These are phyloP conservation scores for Candolleomyces efflorescens DNA, from an alignment of 768 basidiomycete species.

Conservation along the genomic window DNA sequence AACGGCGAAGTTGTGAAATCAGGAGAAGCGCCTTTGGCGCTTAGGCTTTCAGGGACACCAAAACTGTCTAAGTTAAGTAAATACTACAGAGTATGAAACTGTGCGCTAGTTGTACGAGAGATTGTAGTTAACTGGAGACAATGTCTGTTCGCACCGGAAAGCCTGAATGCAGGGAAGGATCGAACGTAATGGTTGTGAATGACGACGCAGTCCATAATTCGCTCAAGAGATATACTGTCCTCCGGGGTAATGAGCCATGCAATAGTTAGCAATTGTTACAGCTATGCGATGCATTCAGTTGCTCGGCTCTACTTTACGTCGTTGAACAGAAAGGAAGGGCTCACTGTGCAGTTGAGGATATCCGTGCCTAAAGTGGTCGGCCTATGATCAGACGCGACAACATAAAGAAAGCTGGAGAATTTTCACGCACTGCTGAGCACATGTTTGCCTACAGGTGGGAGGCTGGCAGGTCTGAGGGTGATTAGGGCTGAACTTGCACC, in stretches of 20 bases:
- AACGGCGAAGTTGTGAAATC: no score
- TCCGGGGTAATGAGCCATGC: neutral
- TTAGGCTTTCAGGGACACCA: no score
- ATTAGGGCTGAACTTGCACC: constrained; percentile 8
- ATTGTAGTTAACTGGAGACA: no score
- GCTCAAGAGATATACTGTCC: no score
- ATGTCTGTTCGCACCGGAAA: no score
- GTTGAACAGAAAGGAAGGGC: neutral
- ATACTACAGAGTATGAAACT: no score
- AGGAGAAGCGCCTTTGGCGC: no score
- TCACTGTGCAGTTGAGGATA: neutral
- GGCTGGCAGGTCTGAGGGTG: constrained; percentile 5
- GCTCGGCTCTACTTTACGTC: neutral
- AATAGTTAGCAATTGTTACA: neutral
- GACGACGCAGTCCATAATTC: no score
- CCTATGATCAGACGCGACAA: neutral
- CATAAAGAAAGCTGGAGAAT: neutral
- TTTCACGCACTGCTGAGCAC: constrained; percentile 8
- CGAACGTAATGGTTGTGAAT: no score
- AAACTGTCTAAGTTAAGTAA: no score
- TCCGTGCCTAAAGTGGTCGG: neutral
- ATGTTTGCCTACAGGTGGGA: constrained; percentile 3
- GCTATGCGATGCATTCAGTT: neutral
- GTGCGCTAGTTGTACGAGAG: no score
- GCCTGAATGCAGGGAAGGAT: no score